Evolutionary conservation across 495 filamentous ascomycete genomes (phyloP).

Genomic region (Penicillium chermesinum): DNA sequence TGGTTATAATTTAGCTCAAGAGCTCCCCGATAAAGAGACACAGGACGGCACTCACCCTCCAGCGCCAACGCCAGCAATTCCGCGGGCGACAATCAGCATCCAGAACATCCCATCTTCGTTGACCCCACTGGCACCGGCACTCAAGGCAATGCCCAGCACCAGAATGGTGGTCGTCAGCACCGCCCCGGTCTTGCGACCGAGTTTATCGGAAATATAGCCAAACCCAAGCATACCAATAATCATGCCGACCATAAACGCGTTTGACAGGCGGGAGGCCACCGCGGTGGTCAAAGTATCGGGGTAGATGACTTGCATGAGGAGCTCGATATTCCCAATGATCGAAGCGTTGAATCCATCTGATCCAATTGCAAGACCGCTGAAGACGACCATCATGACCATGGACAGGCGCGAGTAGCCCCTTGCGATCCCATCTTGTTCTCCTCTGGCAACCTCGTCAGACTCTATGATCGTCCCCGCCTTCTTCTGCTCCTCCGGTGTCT

Average conservation of each 20-base stretch:
- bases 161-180: slow-evolving; percentile 32
- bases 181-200: slow-evolving; percentile 31
- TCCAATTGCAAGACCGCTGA: slow-evolving; percentile 25
- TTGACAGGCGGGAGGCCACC: slow-evolving; percentile 19
- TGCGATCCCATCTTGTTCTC: background rate
- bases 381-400: slow-evolving; percentile 24
- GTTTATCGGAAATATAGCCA: slow-evolving; percentile 30
- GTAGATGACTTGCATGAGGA: slow-evolving; percentile 26
- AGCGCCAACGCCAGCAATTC: slow-evolving; percentile 25
- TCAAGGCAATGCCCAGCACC: slow-evolving; percentile 24
- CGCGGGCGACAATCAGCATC: slow-evolving; percentile 25
- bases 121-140: slow-evolving; percentile 23
- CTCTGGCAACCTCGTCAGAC: too few species aligned
- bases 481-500: too few species aligned
- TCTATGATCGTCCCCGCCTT: too few species aligned
- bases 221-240: slow-evolving; percentile 39
- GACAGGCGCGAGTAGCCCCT: slow-evolving; percentile 18
- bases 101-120: slow-evolving; percentile 26
- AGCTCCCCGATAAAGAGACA: too few species aligned
- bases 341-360: slow-evolving; percentile 28
- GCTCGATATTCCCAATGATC: slow-evolving; percentile 27
- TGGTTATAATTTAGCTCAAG: slow-evolving; percentile 4
- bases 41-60: slow-evolving; percentile 24
- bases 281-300: slow-evolving; percentile 19
- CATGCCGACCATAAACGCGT: slow-evolving; percentile 28